Evolutionary conservation across 108 stramenopile genomes (phyloP), one percentile per base, ranked within the genome.

Genomic region (Nitzschia palea): DNA sequence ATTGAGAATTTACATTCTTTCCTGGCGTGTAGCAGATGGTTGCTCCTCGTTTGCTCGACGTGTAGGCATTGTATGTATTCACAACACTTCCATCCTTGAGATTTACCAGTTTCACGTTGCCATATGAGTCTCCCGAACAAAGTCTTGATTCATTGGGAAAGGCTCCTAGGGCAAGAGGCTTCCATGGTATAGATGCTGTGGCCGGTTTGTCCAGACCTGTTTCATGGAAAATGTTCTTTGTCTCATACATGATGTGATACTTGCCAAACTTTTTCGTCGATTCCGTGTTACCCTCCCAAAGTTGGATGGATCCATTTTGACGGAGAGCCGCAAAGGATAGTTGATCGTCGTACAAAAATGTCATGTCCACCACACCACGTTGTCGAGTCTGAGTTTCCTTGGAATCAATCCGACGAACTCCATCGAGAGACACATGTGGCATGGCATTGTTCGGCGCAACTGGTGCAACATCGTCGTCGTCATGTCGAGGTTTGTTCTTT

Each of bases 1-100:
- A 66, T 55, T 78, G 65, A 9, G 61, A 59, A 50, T 89, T 92
- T 40, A 65, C 30, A 50, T 51, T 62, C 10, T 77, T 71, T 48
- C 86, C 87, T 47, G 78, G 86, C 17, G 85, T 89, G 42, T 85
- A 83, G 3, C 80, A 82, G 20, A 88, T 58, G 37, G 72, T 80
- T 23, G 9, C 23, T 17, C 60, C 29, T 43, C 74, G 20, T 43
- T 70, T 74, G 50, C 59, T 74, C 3, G 47, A 29, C 15, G 56
- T 35, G 60, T 70, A 81, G n/a, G 70, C 60, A 33, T 75, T 61
- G 67, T 77, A 81, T 27, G 50, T 55, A 44, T 71, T 30, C 2
- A 73, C 62, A 8, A 83, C 67, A 6, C 66, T 43, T 18, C 55
- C 71, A 17, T 61, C 36, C 27, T 53, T 52, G 14, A 35, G 36